Evolutionary conservation across 306 rosid species (phyloP).

Genomic region (Trifolium pratense): DNA sequence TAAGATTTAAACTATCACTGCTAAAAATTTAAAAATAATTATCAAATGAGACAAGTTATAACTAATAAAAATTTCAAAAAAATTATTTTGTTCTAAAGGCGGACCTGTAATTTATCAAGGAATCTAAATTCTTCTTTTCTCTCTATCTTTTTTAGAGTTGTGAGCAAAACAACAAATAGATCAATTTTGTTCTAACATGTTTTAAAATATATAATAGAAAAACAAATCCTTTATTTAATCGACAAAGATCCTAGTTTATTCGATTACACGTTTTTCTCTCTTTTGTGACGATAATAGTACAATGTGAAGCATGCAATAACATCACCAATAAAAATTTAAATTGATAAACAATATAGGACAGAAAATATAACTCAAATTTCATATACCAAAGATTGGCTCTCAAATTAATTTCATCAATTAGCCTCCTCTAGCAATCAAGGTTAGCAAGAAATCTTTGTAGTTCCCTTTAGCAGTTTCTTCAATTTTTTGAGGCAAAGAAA

Average conservation of each 20-base stretch:
- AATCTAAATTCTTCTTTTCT: no score
- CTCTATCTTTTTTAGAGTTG: no score
- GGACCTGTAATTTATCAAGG: no score
- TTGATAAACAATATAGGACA: background rate
- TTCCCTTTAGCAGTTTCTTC: conserved; percentile 71
- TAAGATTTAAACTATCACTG: no score
- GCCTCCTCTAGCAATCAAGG: conserved; percentile 63
- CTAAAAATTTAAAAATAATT: no score
- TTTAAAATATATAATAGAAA: background rate
- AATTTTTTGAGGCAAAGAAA: conserved; percentile 59
- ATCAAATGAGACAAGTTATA: no score
- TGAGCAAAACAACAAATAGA: no score
- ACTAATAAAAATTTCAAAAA: no score
- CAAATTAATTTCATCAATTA: conserved; percentile 28
- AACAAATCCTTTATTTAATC: background rate
- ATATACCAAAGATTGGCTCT: background rate
- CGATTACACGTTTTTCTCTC: background rate
- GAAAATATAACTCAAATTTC: conserved; percentile 21
- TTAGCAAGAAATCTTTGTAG: conserved; percentile 83
- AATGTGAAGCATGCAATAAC: conserved; percentile 10
- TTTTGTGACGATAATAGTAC: conserved; percentile 3
- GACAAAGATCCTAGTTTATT: background rate
- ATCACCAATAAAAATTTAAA: conserved; percentile 18
- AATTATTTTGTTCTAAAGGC: no score
- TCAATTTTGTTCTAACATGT: no score